Conservation (phyloP, 371 early-diverging fungal genomes). For the Saksenaea oblongispora region DNA sequence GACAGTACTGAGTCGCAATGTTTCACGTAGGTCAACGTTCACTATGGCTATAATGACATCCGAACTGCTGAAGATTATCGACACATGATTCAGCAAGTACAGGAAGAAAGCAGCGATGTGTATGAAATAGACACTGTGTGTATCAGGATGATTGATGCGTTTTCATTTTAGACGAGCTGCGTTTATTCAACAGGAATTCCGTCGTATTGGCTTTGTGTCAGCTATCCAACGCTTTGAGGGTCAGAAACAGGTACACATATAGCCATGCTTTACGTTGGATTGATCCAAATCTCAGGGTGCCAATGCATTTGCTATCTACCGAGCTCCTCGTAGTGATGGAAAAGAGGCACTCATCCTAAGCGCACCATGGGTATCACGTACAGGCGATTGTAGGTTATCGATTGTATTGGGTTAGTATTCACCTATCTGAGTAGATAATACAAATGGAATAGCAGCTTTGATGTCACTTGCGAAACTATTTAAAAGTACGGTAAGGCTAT, state of each 20-base stretch:
- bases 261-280: not conserved
- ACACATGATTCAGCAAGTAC: constrained; percentile 23
- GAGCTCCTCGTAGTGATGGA: constrained; percentile 87
- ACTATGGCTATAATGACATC: constrained; percentile 54
- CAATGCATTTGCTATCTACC: constrained; percentile 85
- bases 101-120: constrained; percentile 25
- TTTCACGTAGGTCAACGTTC: constrained; percentile 51
- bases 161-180: constrained; percentile 45
- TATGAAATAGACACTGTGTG: constrained; percentile 6
- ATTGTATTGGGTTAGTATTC: not conserved
- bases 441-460: constrained; percentile 73
- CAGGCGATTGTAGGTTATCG: constrained; percentile 39
- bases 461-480: constrained; percentile 78
- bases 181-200: constrained; percentile 54
- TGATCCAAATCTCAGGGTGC: constrained; percentile 49
- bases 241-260: constrained; percentile 23
- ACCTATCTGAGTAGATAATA: constrained; percentile 51
- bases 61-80: constrained; percentile 54
- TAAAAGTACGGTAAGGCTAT: constrained; percentile 52
- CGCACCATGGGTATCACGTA: constrained; percentile 75
- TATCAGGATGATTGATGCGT: not conserved
- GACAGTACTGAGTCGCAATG: not conserved
- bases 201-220: constrained; percentile 56
- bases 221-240: constrained; percentile 59
- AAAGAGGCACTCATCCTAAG: constrained; percentile 87